Percentiles rank a stretch among this genome's conserved stretches.
Evolutionary conservation across 495 filamentous ascomycete genomes (phyloP).

Genomic region (Filosporella fistucella): DNA sequence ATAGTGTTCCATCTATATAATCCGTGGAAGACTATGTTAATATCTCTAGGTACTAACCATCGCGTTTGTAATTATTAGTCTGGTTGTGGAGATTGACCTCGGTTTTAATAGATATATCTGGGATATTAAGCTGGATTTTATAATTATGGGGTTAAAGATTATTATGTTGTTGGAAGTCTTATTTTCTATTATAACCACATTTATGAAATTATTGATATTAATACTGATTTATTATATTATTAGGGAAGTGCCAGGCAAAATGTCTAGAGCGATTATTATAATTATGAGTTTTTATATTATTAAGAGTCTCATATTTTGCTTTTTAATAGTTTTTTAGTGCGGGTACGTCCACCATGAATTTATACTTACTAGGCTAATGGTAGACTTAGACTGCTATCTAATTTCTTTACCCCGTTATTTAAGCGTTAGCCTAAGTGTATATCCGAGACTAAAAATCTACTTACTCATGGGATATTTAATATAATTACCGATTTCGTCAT

Average conservation of each 20-base stretch:
- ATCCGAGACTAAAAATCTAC: constrained; percentile 40
- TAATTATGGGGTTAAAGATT: constrained; percentile 2
- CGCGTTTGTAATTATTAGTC: constrained; percentile 36
- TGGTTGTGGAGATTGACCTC: constrained; percentile 32
- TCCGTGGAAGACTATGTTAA: constrained; percentile 5
- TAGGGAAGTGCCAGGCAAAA: constrained; percentile 13
- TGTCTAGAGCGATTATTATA: constrained; percentile 28
- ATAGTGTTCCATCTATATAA: constrained; percentile 10
- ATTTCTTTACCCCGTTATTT: constrained; percentile 43
- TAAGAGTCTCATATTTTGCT: constrained; percentile 40
- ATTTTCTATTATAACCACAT: constrained; percentile 1
- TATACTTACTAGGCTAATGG: constrained; percentile 1
- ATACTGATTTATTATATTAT: constrained; percentile 34
- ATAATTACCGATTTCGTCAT: constrained; percentile 53
- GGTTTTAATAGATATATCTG: constrained; percentile 49
- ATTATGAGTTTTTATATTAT: constrained; percentile 15
- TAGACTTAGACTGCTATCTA: constrained; percentile 39
- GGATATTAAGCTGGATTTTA: not conserved
- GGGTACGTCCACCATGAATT: constrained; percentile 31
- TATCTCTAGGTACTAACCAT: constrained; percentile 15
- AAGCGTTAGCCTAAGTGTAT: constrained; percentile 40
- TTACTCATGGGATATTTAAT: constrained; percentile 54
- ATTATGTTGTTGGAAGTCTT: constrained; percentile 5
- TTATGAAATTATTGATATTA: constrained; percentile 14
- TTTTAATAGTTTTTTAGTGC: constrained; percentile 52